phyloP scores from a whole-genome alignment of 2,329 filamentous ascomycete genomes.

The Penicillium sp. region DNA sequence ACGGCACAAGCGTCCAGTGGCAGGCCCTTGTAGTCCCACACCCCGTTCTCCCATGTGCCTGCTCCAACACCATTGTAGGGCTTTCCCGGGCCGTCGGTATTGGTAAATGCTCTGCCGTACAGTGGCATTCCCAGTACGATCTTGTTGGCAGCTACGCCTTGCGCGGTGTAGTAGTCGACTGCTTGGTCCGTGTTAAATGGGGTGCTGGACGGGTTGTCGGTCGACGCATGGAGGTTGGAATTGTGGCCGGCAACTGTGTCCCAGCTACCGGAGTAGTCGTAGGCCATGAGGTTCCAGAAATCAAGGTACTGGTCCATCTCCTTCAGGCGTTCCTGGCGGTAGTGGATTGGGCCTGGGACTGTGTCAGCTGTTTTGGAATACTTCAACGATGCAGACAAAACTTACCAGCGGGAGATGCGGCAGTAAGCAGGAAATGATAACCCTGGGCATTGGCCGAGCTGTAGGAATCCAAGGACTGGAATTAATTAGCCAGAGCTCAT shows the following conservation, averaged over 20 bases:
- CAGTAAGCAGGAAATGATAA: constrained; percentile 48
- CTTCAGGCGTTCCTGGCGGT: constrained; percentile 44
- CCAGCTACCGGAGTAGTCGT: constrained; percentile 84
- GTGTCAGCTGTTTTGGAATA: not conserved
- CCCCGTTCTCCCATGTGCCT: constrained; percentile 80
- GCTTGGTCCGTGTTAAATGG: constrained; percentile 75
- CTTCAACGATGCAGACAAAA: not conserved
- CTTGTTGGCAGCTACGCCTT: constrained; percentile 66
- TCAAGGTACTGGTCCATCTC: constrained; percentile 51
- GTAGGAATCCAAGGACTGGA: constrained; percentile 44
- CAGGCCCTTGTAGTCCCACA: constrained; percentile 86
- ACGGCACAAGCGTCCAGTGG: constrained; percentile 67
- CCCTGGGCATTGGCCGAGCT: constrained; percentile 39
- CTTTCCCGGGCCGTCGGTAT: constrained; percentile 71
- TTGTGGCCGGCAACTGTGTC: constrained; percentile 71
- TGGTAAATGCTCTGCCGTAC: constrained; percentile 83
- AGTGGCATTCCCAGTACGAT: constrained; percentile 88
- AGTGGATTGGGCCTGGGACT: constrained; percentile 45
- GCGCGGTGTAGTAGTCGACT: constrained; percentile 65
- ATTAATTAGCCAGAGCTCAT: not conserved
- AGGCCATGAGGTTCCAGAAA: constrained; percentile 70
- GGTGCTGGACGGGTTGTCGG: constrained; percentile 60
- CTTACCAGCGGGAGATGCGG: constrained; percentile 47
- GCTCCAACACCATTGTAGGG: constrained; percentile 67
- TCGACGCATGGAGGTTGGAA: constrained; percentile 70